A percentile compares a stretch with the other conserved stretches of the same genome.
Conservation (phyloP, 148 eudicot genomes). For the Chenopodium album region DNA sequence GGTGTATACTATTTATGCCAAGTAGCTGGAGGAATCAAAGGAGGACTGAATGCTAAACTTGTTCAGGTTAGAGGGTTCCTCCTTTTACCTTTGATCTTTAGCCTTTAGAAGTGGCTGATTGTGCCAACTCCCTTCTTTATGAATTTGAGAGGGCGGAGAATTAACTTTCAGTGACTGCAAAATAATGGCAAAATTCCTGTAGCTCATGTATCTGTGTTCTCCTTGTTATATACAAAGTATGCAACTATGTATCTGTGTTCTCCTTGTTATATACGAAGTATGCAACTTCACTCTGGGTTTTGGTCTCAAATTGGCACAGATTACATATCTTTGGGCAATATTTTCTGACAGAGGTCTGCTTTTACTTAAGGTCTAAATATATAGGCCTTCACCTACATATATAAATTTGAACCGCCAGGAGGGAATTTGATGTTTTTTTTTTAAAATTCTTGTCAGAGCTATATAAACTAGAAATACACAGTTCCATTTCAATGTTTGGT, state of each 20-base stretch:
- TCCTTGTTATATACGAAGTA: background rate
- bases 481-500: slow-evolving; percentile 5
- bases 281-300: background rate
- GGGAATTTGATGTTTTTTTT: background rate
- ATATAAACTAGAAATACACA: background rate
- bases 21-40: slow-evolving; percentile 67
- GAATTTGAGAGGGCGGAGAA: no score
- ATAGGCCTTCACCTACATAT: background rate
- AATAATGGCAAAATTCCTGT: background rate
- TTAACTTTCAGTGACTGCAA: no score
- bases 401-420: background rate
- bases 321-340: background rate
- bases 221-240: background rate
- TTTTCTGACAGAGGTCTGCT: background rate
- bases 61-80: slow-evolving; percentile 44
- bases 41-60: slow-evolving; percentile 47
- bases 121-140: background rate
- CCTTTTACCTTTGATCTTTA: background rate
- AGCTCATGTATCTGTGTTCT: background rate
- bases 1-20: slow-evolving; percentile 85
- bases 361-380: background rate
- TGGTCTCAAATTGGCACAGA: background rate
- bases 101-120: background rate
- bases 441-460: background rate
- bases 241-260: background rate